phyloP scores from a whole-genome alignment of 2,329 filamentous ascomycete species.

The Pseudopithomyces chartarum region DNA sequence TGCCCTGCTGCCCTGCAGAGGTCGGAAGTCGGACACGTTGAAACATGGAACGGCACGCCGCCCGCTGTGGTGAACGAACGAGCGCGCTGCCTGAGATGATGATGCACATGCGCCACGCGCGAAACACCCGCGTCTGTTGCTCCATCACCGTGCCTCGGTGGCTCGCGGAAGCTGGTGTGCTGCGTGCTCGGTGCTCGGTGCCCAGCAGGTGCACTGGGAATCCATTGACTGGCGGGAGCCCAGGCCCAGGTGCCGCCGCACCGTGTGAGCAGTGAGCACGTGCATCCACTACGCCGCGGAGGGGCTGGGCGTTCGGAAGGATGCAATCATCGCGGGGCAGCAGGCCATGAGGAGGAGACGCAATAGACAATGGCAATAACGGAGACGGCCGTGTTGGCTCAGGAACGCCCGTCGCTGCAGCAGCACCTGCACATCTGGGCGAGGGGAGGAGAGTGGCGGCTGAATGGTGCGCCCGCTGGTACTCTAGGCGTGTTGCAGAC shows the following conservation, averaged over 20 bases:
- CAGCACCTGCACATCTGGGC: background rate
- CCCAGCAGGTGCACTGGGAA: too few species aligned
- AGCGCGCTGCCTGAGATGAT: background rate
- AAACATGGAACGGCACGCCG: slow-evolving; percentile 6
- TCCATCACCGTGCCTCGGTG: background rate
- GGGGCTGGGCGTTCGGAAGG: background rate
- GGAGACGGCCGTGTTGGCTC: background rate
- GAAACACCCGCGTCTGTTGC: background rate
- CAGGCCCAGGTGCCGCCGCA: too few species aligned
- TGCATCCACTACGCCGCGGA: background rate
- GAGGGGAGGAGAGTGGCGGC: background rate
- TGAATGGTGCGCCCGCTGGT: background rate
- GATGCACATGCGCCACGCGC: background rate
- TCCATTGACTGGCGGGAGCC: background rate
- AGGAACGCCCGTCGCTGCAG: background rate
- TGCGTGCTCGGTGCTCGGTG: background rate
- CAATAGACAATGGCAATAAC: background rate
- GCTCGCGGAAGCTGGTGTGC: background rate
- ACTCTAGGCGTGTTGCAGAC: background rate
- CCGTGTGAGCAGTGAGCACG: background rate
- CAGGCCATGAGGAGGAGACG: background rate
- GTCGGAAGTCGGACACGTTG: background rate
- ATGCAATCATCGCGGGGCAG: background rate
- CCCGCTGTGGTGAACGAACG: background rate
- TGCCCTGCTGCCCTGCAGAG: background rate